Base-by-base conservation (phyloP, 129 eudicot species). In the Erigeron canadensis region DNA sequence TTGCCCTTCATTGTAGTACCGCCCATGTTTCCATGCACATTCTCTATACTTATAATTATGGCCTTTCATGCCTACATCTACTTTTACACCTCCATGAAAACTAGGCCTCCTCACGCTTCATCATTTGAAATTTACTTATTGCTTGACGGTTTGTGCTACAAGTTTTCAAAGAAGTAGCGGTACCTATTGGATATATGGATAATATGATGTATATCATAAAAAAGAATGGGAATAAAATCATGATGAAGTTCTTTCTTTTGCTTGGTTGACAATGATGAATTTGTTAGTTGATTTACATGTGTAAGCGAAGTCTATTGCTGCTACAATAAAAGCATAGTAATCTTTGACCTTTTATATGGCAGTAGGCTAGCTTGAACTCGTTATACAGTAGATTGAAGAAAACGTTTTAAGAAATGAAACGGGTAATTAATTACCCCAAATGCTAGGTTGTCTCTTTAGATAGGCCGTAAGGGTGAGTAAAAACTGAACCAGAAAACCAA, bases 101-200 rank as follows among this genome's bases (percentile, higher is more conserved):
- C 72, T 70, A 77, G 67, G 63, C 42, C 51, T 77, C 42, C 51
- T 77, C 81, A 77, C 81, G 81, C 81, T 77, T 72, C 81, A 77
- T 77, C 81, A 77, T 70, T 77, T 69, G 47, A 77, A 50, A 45
- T 69, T 77, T 50, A 77, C 81, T 77, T 77, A 63, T 70, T 70
- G 53, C 50, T 54, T 7, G 43, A 77, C 65, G 77, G 71, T 77
- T 77, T 77, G 77, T 70, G 72, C 67, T 77, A 77, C 81, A 77
- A 70, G 77, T 63, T 63, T 77, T 70, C 81, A 69, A 69, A 44
- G 42, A 48, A 70, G 19, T 51, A 65, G 10, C 50, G 50, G 50
- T 45, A 45, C 50, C 50, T 45, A 63, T 19, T 1, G 10, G 17
- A 73, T 28, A 16, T 17, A 5, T 45, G 45, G 9, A 45, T 47